Evolutionary conservation across 179 eudicot species (phyloP).

Genomic region (Gypsophila paniculata): DNA sequence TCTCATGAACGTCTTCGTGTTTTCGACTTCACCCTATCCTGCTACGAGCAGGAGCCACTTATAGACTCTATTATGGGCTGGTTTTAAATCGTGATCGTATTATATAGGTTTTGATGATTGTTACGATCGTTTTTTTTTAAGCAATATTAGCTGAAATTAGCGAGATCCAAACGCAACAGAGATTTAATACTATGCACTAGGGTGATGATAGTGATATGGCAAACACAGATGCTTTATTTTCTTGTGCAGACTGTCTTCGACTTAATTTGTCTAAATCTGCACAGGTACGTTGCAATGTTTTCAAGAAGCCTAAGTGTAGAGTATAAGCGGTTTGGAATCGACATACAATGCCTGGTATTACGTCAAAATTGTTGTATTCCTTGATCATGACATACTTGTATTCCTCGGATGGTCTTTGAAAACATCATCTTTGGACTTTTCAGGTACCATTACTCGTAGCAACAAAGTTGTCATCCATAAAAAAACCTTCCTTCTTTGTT

Average conservation of each 20-base stretch:
- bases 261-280: not conserved
- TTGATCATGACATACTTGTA: too few relatives aligned
- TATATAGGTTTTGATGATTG: too few relatives aligned
- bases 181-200: too few relatives aligned
- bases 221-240: not conserved
- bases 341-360: slow-evolving; percentile 57
- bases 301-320: slow-evolving; percentile 48
- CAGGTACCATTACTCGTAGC: slow-evolving; percentile 53
- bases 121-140: too few relatives aligned
- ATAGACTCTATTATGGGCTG: too few relatives aligned
- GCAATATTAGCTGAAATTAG: too few relatives aligned
- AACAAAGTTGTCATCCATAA: slow-evolving; percentile 49
- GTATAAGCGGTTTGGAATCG: slow-evolving; percentile 49
- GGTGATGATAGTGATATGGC: too few relatives aligned
- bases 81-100: too few relatives aligned
- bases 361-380: not conserved
- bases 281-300: slow-evolving; percentile 50
- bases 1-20: too few relatives aligned
- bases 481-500: slow-evolving; percentile 41
- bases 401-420: not conserved
- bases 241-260: not conserved
- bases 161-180: too few relatives aligned
- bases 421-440: slow-evolving; percentile 1
- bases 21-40: too few relatives aligned
- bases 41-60: too few relatives aligned